Conservation (phyloP, 1,284 basidiomycete genomes). For the Ganoderma boninense region DNA sequence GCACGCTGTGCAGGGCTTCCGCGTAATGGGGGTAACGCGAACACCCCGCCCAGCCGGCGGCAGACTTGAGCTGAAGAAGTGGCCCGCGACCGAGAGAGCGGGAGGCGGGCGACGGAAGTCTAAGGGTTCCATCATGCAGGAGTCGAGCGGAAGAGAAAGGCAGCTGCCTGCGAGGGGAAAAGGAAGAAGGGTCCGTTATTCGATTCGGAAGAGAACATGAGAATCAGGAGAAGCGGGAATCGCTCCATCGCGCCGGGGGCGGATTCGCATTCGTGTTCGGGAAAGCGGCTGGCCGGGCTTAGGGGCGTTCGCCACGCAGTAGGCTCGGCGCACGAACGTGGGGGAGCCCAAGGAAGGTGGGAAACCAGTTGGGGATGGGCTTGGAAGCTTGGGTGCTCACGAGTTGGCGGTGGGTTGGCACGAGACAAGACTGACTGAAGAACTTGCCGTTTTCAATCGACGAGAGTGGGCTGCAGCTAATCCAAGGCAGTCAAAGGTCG, state of each 20-base stretch:
- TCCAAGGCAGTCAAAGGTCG: background rate
- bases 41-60: background rate
- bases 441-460: background rate
- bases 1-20: background rate
- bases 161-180: background rate
- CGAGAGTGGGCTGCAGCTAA: background rate
- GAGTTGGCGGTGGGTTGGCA: background rate
- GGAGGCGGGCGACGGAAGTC: background rate
- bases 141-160: background rate
- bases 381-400: background rate
- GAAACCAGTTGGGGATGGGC: background rate
- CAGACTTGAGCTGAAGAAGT: background rate
- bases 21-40: background rate
- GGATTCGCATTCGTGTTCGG: background rate
- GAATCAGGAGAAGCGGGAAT: constrained; percentile 1
- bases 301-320: background rate
- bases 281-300: background rate
- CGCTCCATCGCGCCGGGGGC: background rate
- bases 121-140: background rate
- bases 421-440: background rate
- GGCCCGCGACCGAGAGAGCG: background rate
- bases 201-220: background rate
- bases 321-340: background rate
- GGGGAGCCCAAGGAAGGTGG: background rate
- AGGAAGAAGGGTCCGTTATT: background rate